phyloP scores from a whole-genome alignment of 2,329 filamentous ascomycete species.

The Neonectria sp. region DNA sequence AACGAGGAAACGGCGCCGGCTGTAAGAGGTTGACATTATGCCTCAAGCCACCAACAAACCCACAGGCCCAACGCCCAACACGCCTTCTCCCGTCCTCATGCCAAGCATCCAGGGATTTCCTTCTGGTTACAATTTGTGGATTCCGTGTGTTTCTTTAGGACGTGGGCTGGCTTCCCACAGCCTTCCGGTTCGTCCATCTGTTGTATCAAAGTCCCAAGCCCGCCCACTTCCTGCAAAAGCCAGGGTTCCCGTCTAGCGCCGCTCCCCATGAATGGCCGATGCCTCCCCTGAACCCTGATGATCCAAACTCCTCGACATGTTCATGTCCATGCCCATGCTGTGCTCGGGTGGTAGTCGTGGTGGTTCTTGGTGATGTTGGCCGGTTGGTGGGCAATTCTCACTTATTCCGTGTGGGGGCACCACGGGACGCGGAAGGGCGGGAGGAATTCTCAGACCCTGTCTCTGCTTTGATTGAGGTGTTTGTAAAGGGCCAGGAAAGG shows the following conservation, averaged over 20 bases:
- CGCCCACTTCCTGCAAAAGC: background rate
- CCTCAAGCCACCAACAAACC: conserved; percentile 18
- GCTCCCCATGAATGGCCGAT: background rate
- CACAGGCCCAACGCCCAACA: background rate
- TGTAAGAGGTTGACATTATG: conserved; percentile 8
- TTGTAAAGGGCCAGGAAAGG: background rate
- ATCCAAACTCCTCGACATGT: background rate
- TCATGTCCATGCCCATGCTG: too few species aligned
- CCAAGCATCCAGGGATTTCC: conserved; percentile 7
- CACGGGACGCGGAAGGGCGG: background rate
- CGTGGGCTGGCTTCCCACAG: background rate
- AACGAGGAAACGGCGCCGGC: background rate
- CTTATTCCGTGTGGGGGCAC: background rate
- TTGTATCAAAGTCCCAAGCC: conserved; percentile 1
- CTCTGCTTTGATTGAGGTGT: background rate
- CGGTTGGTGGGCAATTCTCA: background rate
- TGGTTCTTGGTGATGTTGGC: background rate
- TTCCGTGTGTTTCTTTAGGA: conserved; percentile 8
- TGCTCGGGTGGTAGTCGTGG: too few species aligned
- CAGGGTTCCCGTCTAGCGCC: conserved; percentile 1
- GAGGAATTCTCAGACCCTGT: background rate
- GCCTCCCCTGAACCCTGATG: background rate
- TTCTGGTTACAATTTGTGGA: conserved; percentile 1
- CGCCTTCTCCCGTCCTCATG: background rate
- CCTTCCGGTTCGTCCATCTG: conserved; percentile 5